These are phyloP conservation scores for Phellinidium pouzarii DNA, from an alignment of 1,284 basidiomycete genomes.

Conservation along the genomic window DNA sequence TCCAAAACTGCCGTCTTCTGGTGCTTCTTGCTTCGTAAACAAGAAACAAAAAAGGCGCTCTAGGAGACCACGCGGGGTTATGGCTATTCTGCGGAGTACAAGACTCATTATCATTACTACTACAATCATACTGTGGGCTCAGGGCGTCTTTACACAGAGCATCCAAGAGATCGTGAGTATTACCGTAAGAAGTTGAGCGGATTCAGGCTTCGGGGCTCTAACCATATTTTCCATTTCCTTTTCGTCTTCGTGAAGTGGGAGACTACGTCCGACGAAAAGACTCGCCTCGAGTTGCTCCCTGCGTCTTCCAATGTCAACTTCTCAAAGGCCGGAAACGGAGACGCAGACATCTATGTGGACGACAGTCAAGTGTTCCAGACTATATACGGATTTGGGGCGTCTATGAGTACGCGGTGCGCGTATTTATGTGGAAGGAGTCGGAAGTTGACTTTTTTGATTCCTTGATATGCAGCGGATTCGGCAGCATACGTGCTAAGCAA, in stretches of 20 bases:
- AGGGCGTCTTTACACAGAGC: no score
- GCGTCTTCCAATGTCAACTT: constrained; percentile 28
- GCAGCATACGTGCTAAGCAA: constrained; percentile 40
- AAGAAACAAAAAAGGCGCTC: no score
- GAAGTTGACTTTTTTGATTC: not conserved
- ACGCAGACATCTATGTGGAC: constrained; percentile 39
- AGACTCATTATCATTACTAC: no score
- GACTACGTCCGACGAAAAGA: constrained; percentile 5
- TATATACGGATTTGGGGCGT: constrained; percentile 42
- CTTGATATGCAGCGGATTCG: constrained; percentile 36
- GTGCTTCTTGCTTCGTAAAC: no score
- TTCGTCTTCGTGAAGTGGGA: constrained; percentile 3
- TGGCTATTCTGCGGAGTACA: no score
- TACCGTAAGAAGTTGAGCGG: no score
- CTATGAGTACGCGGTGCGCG: constrained; percentile 34
- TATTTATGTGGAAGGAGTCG: not conserved
- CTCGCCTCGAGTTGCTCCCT: not conserved
- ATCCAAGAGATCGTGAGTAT: constrained; percentile 11
- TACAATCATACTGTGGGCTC: no score
- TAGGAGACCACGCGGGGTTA: no score
- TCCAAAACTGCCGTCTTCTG: no score
- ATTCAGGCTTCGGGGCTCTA: no score
- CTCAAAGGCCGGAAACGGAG: constrained; percentile 33
- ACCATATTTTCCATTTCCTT: not conserved
- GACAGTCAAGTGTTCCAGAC: constrained; percentile 38